Conservation (phyloP, 1,284 basidiomycete species). For the Boletus chippewaensis region DNA sequence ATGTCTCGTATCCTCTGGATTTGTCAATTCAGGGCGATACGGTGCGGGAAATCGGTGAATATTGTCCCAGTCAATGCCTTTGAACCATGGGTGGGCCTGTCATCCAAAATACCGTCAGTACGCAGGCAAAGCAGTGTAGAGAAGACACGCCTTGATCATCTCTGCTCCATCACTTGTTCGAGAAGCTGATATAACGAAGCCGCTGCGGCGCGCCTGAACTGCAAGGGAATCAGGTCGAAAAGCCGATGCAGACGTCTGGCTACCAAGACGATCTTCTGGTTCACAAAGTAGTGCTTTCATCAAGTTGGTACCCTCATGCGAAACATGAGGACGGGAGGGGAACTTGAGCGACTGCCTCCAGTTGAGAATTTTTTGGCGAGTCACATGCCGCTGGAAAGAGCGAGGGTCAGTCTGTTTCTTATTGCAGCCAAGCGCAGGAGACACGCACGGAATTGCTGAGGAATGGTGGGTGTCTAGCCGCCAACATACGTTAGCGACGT, state of each 20-base stretch:
- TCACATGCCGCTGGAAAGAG: slow-evolving; percentile 66
- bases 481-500: slow-evolving; percentile 24
- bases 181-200: slow-evolving; percentile 52
- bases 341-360: slow-evolving; percentile 88
- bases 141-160: slow-evolving; percentile 66
- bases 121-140: slow-evolving; percentile 16
- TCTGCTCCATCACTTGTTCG: slow-evolving; percentile 76
- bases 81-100: slow-evolving; percentile 83
- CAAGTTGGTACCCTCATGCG: slow-evolving; percentile 79
- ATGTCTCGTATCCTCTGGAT: slow-evolving; percentile 81
- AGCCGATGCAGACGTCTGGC: slow-evolving; percentile 58
- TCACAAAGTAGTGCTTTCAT: slow-evolving; percentile 89
- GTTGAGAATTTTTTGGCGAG: slow-evolving; percentile 88
- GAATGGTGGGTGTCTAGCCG: slow-evolving; percentile 81
- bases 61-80: slow-evolving; percentile 77
- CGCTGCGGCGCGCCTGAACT: slow-evolving; percentile 66
- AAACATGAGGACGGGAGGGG: slow-evolving; percentile 77
- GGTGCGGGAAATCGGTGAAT: slow-evolving; percentile 79
- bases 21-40: slow-evolving; percentile 76
- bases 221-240: slow-evolving; percentile 74
- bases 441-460: slow-evolving; percentile 78
- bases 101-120: slow-evolving; percentile 22
- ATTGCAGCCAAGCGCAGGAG: slow-evolving; percentile 7
- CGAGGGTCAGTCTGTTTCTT: slow-evolving; percentile 14
- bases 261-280: slow-evolving; percentile 87